Base-by-base conservation (phyloP, 768 basidiomycete genomes). In the Termitomyces sp. region DNA sequence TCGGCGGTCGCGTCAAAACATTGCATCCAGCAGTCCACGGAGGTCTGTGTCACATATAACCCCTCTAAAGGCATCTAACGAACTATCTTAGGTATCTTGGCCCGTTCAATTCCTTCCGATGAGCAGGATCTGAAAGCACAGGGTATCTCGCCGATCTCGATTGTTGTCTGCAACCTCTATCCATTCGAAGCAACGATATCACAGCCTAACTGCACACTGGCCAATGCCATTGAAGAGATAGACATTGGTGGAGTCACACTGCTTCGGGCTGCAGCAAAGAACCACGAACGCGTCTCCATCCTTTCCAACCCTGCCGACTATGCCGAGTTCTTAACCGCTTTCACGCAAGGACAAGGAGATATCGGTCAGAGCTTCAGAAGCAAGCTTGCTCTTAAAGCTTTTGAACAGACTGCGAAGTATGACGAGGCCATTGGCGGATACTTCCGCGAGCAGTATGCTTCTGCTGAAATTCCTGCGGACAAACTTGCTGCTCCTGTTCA, bases 141-240 rank as follows among this genome's bases (percentile, higher is more conserved):
- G 68, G 79, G 78, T 59, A 98, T 99, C 73, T 84, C 91, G 6
- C 91, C 92, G 61, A 98, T 98, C 75, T 87, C 90, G 57, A 89
- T 99, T 77, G 96, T 99, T 58, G 95, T 97, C 61, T 99, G 97
- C 86, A 99, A 99, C 72, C 86, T 99, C 54, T 98, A 99, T 78
- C 97, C 97, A 0, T 99, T 99, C 77, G 85, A 91, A 34, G 84
- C 87, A 22, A 97, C 95, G 50, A 91, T 96, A 70, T 83, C 95
- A 0, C 85, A 88, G 66, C 91, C 94, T 0, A 84, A 84, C 63
- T 95, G 95, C 75, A 95, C 93, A 12, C 84, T 98, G 60, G 85
- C 92, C 3, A 89, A 89, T 50, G 96, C 96, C 6, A 88, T 98
- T 59, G 97, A 99, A 72, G 97, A 99, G 74, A 90, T 99, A 65